A percentile compares a stretch with the other conserved stretches of the same genome.
phyloP scores from a whole-genome alignment of 106 monocot species.

The Phalaenopsis equestris region DNA sequence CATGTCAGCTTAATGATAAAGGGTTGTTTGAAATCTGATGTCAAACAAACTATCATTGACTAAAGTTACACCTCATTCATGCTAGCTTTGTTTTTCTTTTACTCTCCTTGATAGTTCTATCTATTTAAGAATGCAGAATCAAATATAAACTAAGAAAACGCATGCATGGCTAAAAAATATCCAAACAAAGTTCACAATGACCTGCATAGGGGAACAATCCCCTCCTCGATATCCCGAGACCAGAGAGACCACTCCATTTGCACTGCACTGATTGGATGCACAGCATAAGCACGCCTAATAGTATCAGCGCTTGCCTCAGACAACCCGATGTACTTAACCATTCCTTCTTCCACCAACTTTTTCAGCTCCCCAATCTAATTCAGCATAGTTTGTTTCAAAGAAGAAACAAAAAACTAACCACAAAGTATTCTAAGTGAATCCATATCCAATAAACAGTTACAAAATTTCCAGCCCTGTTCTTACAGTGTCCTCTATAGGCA shows the following conservation, averaged over 20 bases:
- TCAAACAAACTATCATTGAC: neutral
- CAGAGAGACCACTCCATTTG: conserved; percentile 89
- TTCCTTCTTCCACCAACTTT: conserved; percentile 65
- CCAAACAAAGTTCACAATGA: neutral
- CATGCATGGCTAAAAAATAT: neutral
- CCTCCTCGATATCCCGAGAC: conserved; percentile 75
- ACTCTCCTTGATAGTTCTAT: neutral
- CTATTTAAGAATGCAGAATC: neutral
- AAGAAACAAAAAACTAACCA: neutral
- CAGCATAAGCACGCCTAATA: conserved; percentile 67
- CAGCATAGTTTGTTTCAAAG: neutral
- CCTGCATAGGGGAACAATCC: conserved; percentile 66
- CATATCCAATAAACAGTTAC: neutral
- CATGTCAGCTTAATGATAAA: neutral
- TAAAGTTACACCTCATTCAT: neutral
- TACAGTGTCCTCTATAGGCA: conserved; percentile 84
- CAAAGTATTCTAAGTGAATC: neutral
- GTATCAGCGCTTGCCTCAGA: conserved; percentile 81
- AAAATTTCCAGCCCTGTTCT: neutral
- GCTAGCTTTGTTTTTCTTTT: neutral
- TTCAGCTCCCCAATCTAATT: conserved; percentile 34
- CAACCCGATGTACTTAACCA: conserved; percentile 74
- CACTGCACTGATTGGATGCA: conserved; percentile 73
- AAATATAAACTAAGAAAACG: neutral
- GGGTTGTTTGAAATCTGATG: neutral